Base-by-base conservation (phyloP, 805 yeast genomes). In the Yarrowia keelungensis region DNA sequence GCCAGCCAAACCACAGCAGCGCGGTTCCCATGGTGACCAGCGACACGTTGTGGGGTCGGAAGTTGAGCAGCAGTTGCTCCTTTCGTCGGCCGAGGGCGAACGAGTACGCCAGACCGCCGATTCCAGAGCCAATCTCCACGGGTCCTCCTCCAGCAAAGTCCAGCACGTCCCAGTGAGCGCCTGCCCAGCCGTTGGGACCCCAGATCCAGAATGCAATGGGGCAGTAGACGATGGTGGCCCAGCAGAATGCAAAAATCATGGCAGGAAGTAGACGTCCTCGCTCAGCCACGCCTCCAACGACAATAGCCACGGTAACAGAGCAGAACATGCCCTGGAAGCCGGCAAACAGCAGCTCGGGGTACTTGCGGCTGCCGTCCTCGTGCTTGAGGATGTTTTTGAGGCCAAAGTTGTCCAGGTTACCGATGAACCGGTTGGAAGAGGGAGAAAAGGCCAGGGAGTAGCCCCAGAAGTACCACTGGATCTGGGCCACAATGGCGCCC, bases 381-480 rank as follows among this genome's bases (percentile, higher is more conserved):
- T 81, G 75, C 71, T 88, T 83, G 75, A 87, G 81, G 12, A 92
- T 86, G 76, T 90, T 84, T 75, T 89, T 85, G 75, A 91, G 87
- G 5, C 97, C 98, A 78, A 93, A 91, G 56, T 87, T 84, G 73
- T 87, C 88, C 73, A 94, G 79, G 77, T 94, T 89, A 7, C 99
- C 99, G 73, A 94, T 94, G 77, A 88, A 95, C 53, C 88, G 87
- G 78, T 93, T 92, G 1, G 97, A 92, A 0, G 90, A 85, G n/a
- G 83, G 74, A 0, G 94, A 87, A 75, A 95, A 92, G 4, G 98
- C 96, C 51, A 94, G 79, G 0, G 97, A 91, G 77, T 91, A 93
- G n/a, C 97, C 98, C 97, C 98, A 95, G 76, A 94, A 92, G 78
- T 92, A 94, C 98, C 98, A 94, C 76, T 92, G 97, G 75, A 92